Evolutionary conservation across 257 asterid species (phyloP).

Genomic region (Petunia secreta): DNA sequence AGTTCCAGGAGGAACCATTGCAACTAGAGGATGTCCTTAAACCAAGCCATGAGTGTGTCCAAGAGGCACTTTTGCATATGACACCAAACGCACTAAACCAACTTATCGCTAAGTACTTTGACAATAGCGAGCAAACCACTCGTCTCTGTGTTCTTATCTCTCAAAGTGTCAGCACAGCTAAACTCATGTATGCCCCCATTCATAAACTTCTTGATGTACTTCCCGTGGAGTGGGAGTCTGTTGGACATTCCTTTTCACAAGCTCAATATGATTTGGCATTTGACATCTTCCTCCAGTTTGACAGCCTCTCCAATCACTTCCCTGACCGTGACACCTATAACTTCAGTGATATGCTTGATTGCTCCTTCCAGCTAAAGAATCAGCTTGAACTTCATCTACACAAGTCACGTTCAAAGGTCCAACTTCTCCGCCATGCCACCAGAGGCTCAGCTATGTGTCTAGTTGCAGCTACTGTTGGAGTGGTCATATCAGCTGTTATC

Average conservation of each 20-base stretch:
- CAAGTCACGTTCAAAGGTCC: slow-evolving; percentile 53
- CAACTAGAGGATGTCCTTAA: slow-evolving; percentile 59
- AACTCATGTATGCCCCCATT: slow-evolving; percentile 50
- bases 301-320: slow-evolving; percentile 61
- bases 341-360: slow-evolving; percentile 58
- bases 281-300: slow-evolving; percentile 53
- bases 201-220: slow-evolving; percentile 56
- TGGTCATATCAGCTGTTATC: slow-evolving; percentile 54
- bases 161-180: slow-evolving; percentile 54
- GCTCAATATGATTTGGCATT: slow-evolving; percentile 60
- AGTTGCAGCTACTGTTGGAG: slow-evolving; percentile 60
- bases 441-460: slow-evolving; percentile 58
- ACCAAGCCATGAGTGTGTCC: slow-evolving; percentile 61
- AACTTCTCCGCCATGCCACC: slow-evolving; percentile 39
- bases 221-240: slow-evolving; percentile 45
- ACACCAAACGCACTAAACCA: slow-evolving; percentile 40
- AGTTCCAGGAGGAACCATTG: slow-evolving; percentile 42
- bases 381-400: slow-evolving; percentile 50
- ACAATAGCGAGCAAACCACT: slow-evolving; percentile 62
- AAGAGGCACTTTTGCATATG: slow-evolving; percentile 48
- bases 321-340: slow-evolving; percentile 44
- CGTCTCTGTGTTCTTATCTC: slow-evolving; percentile 54
- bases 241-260: slow-evolving; percentile 47
- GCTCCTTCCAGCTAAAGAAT: slow-evolving; percentile 62
- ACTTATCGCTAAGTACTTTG: slow-evolving; percentile 59